Conservation (phyloP, 148 eudicot species). For the Suaeda aralocaspica region DNA sequence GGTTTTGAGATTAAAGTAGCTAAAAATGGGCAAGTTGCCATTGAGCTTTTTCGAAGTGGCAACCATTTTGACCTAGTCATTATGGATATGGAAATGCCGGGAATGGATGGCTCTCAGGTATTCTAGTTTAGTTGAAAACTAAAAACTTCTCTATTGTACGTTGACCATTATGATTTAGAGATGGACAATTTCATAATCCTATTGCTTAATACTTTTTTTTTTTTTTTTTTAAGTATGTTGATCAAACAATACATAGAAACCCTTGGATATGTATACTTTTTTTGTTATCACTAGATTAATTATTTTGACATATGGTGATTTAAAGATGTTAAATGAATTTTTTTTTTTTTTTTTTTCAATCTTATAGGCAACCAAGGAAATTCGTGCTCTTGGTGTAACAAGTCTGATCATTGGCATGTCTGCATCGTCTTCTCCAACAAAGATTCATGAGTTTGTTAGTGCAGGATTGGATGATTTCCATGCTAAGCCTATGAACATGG, state of each 20-base stretch:
- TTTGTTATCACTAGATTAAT: too few species aligned
- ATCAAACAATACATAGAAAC: too few species aligned
- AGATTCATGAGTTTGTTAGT: neutral
- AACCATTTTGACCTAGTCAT: conserved; percentile 15
- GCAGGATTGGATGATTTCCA: neutral
- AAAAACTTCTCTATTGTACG: too few species aligned
- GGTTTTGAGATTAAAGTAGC: conserved; percentile 11
- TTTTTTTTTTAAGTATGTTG: too few species aligned
- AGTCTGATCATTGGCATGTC: neutral
- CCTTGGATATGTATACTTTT: too few species aligned
- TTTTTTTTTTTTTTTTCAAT: too few species aligned
- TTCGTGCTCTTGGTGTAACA: neutral
- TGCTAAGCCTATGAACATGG: neutral
- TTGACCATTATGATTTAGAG: too few species aligned
- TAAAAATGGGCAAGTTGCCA: conserved; percentile 13
- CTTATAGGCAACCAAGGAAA: neutral
- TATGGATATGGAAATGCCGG: conserved; percentile 24
- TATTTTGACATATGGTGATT: too few species aligned
- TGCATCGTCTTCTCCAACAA: neutral
- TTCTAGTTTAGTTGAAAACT: too few species aligned
- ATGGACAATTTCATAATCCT: too few species aligned
- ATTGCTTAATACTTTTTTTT: too few species aligned
- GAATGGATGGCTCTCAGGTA: conserved; percentile 10
- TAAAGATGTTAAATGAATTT: too few species aligned
- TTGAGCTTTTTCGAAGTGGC: conserved; percentile 11